These are phyloP conservation scores for Closterium sp. DNA, from an alignment of 139 green algal genomes.

Conservation along the genomic window DNA sequence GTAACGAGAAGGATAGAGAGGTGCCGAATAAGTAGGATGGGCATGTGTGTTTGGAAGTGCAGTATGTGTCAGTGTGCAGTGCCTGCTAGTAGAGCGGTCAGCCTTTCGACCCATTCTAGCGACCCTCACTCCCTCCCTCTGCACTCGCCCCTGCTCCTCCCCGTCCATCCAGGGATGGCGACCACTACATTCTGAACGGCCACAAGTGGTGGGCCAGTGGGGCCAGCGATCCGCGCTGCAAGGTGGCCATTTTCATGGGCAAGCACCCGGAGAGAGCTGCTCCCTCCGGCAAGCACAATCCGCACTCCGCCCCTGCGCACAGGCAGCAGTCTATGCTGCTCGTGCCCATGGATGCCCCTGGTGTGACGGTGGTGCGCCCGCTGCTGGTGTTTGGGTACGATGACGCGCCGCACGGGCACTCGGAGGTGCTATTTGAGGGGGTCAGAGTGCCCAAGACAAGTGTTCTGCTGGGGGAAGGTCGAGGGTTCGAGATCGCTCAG, in stretches of 20 bases:
- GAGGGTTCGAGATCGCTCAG: constrained; percentile 98
- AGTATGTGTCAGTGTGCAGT: no score
- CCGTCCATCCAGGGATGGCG: constrained; percentile 35
- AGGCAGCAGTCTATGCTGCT: constrained; percentile 92
- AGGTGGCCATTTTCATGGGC: constrained; percentile 93
- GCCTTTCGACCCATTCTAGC: neutral
- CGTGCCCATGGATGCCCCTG: constrained; percentile 77
- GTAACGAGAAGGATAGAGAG: no score
- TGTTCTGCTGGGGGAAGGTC: constrained; percentile 74
- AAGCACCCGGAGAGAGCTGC: constrained; percentile 1
- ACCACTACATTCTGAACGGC: constrained; percentile 69
- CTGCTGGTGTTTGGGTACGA: constrained; percentile 82
- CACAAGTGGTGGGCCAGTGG: constrained; percentile 95
- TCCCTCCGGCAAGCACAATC: neutral
- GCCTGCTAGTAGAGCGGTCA: no score
- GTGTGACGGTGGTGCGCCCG: constrained; percentile 66
- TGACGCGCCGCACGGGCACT: constrained; percentile 94
- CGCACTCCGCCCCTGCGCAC: constrained; percentile 56
- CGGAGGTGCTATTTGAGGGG: constrained; percentile 80
- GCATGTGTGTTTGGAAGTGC: no score
- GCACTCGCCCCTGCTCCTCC: neutral
- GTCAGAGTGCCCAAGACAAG: constrained; percentile 67
- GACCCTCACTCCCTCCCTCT: neutral
- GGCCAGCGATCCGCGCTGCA: constrained; percentile 55
- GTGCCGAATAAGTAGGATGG: no score